Conservation (phyloP, 352 stramenopile genomes). For the Globisporangium okanoganense region DNA sequence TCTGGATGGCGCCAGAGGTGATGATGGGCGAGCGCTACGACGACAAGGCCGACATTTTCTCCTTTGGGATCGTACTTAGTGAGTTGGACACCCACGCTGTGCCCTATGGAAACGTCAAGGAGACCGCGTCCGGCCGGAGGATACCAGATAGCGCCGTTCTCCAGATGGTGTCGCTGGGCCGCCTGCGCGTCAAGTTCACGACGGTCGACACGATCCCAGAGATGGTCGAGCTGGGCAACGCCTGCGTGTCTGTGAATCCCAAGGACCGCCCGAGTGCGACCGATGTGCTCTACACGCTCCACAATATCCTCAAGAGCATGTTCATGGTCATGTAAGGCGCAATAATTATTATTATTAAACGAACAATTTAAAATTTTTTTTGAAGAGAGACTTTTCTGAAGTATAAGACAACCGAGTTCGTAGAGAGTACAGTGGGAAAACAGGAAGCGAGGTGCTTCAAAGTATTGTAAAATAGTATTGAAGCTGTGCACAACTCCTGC, state of each 20-base stretch:
- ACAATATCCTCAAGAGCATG: conserved; percentile 3
- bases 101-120: not conserved
- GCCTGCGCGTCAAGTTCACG: not conserved
- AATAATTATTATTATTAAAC: not conserved
- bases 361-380: too few relatives aligned
- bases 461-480: too few relatives aligned
- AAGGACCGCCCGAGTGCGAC: not conserved
- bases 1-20: too few relatives aligned
- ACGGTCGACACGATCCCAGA: not conserved
- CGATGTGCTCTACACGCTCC: not conserved
- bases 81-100: not conserved
- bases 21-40: too few relatives aligned
- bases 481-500: too few relatives aligned
- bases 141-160: not conserved
- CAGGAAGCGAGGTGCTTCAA: too few relatives aligned
- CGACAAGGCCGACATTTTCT: too few relatives aligned
- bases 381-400: too few relatives aligned
- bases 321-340: not conserved
- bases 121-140: not conserved
- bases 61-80: too few relatives aligned
- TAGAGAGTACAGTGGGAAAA: too few relatives aligned
- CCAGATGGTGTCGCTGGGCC: not conserved
- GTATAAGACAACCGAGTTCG: not conserved
- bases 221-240: not conserved
- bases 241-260: not conserved